phyloP scores from a whole-genome alignment of 139 green algal genomes.

The Yamagishiella unicocca region DNA sequence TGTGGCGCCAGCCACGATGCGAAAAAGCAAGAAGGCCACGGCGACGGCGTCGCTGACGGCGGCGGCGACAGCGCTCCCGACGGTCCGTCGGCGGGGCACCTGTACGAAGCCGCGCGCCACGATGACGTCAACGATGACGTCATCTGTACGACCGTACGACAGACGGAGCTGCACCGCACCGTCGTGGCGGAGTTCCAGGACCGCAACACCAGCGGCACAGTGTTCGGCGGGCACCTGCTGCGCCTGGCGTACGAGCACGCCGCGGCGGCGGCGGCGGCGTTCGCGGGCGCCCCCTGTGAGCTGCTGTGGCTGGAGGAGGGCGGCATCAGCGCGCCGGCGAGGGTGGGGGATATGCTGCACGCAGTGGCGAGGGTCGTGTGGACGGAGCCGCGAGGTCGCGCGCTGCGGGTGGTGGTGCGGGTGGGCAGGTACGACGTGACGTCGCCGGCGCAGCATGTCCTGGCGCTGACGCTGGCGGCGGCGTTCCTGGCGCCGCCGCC shows the following conservation, averaged over 20 bases:
- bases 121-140: too few species aligned
- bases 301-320: constrained; percentile 43
- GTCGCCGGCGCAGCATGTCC: background rate
- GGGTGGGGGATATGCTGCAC: constrained; percentile 31
- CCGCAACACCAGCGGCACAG: constrained; percentile 50
- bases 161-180: constrained; percentile 9
- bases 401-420: constrained; percentile 17
- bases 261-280: background rate
- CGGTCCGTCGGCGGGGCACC: too few species aligned
- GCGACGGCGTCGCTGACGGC: background rate
- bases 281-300: constrained; percentile 29
- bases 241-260: constrained; percentile 49
- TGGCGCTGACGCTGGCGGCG: constrained; percentile 32
- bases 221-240: constrained; percentile 55
- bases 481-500: constrained; percentile 27
- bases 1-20: too few species aligned
- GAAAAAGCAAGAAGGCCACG: too few species aligned
- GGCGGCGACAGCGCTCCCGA: background rate
- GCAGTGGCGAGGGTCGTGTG: constrained; percentile 21
- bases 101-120: too few species aligned
- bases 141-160: background rate
- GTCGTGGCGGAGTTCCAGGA: constrained; percentile 9
- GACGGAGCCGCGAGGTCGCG: background rate
- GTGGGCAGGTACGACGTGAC: constrained; percentile 4
- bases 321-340: constrained; percentile 29